Conservation (phyloP, 1,139 yeast genomes). For the Yamadazyma atmosphaerica region DNA sequence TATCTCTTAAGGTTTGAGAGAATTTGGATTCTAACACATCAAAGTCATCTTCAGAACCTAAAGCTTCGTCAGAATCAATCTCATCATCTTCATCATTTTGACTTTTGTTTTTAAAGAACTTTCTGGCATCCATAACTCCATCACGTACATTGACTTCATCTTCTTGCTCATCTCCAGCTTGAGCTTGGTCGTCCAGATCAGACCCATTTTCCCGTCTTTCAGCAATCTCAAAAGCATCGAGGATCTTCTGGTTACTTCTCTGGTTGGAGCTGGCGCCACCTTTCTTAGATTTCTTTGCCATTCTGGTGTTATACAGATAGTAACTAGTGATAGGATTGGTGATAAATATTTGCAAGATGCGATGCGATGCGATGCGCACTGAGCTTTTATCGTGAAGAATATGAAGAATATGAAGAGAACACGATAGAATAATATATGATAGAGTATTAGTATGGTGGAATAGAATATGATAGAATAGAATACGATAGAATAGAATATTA, state of each 20-base stretch:
- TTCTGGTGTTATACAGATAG: slow-evolving; percentile 13
- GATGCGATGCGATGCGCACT: slow-evolving; percentile 13
- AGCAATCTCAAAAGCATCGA: slow-evolving; percentile 50
- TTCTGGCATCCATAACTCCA: slow-evolving; percentile 47
- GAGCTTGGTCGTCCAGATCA: slow-evolving; percentile 15
- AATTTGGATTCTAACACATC: slow-evolving; percentile 67
- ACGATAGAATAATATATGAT: too few species aligned
- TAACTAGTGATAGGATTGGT: background rate
- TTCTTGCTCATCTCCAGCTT: slow-evolving; percentile 15
- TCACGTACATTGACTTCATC: slow-evolving; percentile 29
- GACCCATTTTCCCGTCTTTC: slow-evolving; percentile 36
- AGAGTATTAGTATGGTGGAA: too few species aligned
- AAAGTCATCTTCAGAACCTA: slow-evolving; percentile 74
- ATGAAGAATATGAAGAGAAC: background rate
- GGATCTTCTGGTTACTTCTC: slow-evolving; percentile 36
- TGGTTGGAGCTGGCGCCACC: slow-evolving; percentile 21
- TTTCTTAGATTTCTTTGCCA: slow-evolving; percentile 26
- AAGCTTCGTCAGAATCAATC: slow-evolving; percentile 72
- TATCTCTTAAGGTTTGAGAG: slow-evolving; percentile 67
- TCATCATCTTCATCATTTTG: slow-evolving; percentile 60
- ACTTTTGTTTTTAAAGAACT: slow-evolving; percentile 26
- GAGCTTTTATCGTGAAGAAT: background rate
- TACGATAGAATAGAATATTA: too few species aligned
- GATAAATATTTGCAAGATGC: slow-evolving; percentile 9
- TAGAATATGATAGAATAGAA: too few species aligned